Evolutionary conservation across 495 filamentous ascomycete species (phyloP), one percentile per base, ranked within the genome.

Genomic region (Apiosordaria backusii): DNA sequence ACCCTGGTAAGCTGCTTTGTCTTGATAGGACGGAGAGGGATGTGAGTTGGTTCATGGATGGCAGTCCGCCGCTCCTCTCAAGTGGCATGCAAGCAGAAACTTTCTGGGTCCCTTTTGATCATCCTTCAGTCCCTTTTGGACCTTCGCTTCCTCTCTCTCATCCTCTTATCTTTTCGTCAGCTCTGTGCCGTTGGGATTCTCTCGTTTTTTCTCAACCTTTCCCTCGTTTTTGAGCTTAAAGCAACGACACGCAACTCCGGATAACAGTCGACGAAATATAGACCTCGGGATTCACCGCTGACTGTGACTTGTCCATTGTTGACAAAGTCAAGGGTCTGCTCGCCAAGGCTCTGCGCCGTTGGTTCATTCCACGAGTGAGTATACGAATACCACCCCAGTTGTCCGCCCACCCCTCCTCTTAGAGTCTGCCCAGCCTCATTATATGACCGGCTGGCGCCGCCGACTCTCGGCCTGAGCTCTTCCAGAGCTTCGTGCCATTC

Each of bases 401-500:
- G 19, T n/a, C 57, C 26, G 18, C 57, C 21, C 57, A 60, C 53
- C 23, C 22, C n/a, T 5, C 3, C 35, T 19, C 35, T 21, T 22
- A 18, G 19, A 57, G 22, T 21, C 50, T 6, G 52, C 57, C 57
- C 71, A 65, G 68, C 68, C 67, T 67, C 26, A 59, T 16, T 76
- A 76, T 76, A 76, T 74, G 65, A 67, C 63, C 65, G 65, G 68
- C 64, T 55, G 60, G 68, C 68, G 62, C 70, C 70, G 68, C 68
- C 57, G 64, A 18, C 63, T 54, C 40, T 40, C 61, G 58, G 52
- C 62, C 19, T 27, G 26, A 25, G n/a, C 55, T 40, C 62, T 62
- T 58, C 50, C 35, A 21, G 53, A 58, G 19, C 60, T 60, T 63
- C 52, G 65, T 52, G 66, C 62, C 65, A 65, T 65, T 21, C 60